Evolutionary conservation across 2,329 filamentous ascomycete genomes (phyloP).

Genomic region (Domatiomyces globalis): DNA sequence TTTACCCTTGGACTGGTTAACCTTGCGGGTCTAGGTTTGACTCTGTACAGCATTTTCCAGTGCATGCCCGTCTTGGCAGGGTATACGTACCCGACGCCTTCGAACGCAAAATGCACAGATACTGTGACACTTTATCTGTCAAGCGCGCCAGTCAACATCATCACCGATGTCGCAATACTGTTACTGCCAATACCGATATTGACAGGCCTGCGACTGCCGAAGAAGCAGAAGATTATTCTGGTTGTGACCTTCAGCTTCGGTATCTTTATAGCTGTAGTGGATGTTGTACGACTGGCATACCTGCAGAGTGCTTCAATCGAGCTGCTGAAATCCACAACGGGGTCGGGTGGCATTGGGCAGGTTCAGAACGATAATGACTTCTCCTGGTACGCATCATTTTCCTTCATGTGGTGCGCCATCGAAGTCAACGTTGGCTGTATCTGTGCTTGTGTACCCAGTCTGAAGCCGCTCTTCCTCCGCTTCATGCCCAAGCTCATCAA

Average conservation of each 20-base stretch:
- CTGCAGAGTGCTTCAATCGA: constrained; percentile 55
- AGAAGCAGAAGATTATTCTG: constrained; percentile 74
- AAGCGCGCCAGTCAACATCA: constrained; percentile 79
- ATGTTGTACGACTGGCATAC: constrained; percentile 81
- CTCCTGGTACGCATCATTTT: constrained; percentile 63
- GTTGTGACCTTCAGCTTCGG: constrained; percentile 76
- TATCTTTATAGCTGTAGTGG: constrained; percentile 74
- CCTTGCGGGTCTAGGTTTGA: constrained; percentile 60
- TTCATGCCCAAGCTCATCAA: constrained; percentile 44
- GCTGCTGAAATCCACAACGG: constrained; percentile 25
- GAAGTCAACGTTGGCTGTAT: constrained; percentile 85
- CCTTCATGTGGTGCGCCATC: constrained; percentile 86
- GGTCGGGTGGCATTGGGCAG: constrained; percentile 8
- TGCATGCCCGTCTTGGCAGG: constrained; percentile 61
- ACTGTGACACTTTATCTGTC: constrained; percentile 52
- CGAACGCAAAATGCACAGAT: constrained; percentile 41
- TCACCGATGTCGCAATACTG: constrained; percentile 77
- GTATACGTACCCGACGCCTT: constrained; percentile 40
- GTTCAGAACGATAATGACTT: constrained; percentile 31
- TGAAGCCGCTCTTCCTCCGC: constrained; percentile 68
- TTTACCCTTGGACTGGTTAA: constrained; percentile 65
- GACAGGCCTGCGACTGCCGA: constrained; percentile 70
- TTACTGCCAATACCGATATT: constrained; percentile 79
- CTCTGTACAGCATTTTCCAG: constrained; percentile 76
- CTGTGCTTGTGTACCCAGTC: constrained; percentile 78